Evolutionary conservation across 495 filamentous ascomycete species (phyloP).

Genomic region (Neurospora sp.): DNA sequence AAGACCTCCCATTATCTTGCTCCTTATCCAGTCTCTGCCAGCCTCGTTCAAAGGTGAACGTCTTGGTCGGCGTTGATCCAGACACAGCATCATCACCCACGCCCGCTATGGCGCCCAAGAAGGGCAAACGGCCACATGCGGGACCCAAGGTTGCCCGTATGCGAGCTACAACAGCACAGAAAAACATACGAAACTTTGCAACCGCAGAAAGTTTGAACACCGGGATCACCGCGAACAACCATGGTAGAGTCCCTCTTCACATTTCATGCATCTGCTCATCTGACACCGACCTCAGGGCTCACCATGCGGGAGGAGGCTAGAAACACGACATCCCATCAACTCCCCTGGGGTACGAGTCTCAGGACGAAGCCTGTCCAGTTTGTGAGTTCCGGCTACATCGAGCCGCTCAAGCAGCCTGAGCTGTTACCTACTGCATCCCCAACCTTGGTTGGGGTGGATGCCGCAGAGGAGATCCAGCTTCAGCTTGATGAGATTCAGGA

Average conservation of each 20-base stretch:
- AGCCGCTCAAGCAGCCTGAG: slow-evolving; percentile 31
- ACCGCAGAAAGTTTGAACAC: not conserved
- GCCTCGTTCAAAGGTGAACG: not conserved
- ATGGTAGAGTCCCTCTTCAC: slow-evolving; percentile 5
- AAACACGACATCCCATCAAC: slow-evolving; percentile 55
- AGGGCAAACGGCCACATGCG: slow-evolving; percentile 10
- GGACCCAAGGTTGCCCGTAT: slow-evolving; percentile 3
- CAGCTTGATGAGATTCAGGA: not conserved
- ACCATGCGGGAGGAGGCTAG: slow-evolving; percentile 68
- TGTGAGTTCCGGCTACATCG: slow-evolving; percentile 57
- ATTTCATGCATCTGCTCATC: not conserved
- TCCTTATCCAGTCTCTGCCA: not conserved
- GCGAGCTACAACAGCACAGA: slow-evolving; percentile 1
- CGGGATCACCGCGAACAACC: not conserved
- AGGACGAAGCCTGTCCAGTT: slow-evolving; percentile 54
- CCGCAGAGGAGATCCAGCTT: not conserved
- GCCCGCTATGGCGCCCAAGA: slow-evolving; percentile 10
- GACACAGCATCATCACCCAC: not conserved
- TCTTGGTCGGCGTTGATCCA: not conserved
- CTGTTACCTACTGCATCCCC: not conserved
- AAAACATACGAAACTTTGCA: not conserved
- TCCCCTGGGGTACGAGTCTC: slow-evolving; percentile 29
- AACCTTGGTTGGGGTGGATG: not conserved
- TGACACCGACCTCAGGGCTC: slow-evolving; percentile 28
- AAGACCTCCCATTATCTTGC: not conserved